phyloP scores from a whole-genome alignment of 2,329 filamentous ascomycete species.

The Ophioceras dolichostomum region DNA sequence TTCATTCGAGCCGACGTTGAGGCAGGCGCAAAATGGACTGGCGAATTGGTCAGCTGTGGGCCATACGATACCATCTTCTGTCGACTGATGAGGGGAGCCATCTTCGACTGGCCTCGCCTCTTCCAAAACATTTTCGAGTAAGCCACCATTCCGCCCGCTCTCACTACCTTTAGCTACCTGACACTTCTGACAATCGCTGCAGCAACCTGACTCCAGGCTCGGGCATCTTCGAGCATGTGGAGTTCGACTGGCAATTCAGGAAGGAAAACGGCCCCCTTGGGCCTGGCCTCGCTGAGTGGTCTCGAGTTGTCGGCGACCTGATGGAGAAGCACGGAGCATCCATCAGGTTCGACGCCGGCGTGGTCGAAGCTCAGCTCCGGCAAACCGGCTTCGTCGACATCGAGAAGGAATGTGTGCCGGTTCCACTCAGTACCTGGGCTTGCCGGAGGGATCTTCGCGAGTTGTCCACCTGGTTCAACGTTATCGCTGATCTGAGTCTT shows the following conservation, averaged over 20 bases:
- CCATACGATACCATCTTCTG: constrained; percentile 79
- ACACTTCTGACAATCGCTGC: constrained; percentile 8
- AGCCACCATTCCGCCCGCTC: neutral
- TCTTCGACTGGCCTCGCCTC: constrained; percentile 24
- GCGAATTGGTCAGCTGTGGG: constrained; percentile 18
- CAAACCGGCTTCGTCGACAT: constrained; percentile 71
- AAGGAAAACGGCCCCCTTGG: constrained; percentile 55
- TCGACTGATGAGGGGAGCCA: constrained; percentile 66
- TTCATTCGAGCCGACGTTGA: constrained; percentile 71
- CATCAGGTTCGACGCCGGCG: constrained; percentile 42
- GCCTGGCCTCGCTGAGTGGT: constrained; percentile 52
- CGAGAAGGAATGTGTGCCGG: constrained; percentile 51
- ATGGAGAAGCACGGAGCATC: constrained; percentile 54
- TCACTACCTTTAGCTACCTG: constrained; percentile 1
- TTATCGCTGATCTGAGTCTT: constrained; percentile 61
- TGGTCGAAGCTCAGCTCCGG: constrained; percentile 48
- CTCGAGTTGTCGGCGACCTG: constrained; percentile 51
- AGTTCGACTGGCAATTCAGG: constrained; percentile 71
- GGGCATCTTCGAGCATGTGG: constrained; percentile 75
- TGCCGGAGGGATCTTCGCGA: constrained; percentile 54
- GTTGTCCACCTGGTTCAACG: constrained; percentile 73
- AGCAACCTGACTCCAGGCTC: constrained; percentile 66
- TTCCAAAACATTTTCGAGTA: neutral
- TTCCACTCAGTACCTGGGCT: constrained; percentile 70
- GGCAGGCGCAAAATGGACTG: constrained; percentile 55